phyloP scores from a whole-genome alignment of 306 rosid species.

The Carpinus fangiana region DNA sequence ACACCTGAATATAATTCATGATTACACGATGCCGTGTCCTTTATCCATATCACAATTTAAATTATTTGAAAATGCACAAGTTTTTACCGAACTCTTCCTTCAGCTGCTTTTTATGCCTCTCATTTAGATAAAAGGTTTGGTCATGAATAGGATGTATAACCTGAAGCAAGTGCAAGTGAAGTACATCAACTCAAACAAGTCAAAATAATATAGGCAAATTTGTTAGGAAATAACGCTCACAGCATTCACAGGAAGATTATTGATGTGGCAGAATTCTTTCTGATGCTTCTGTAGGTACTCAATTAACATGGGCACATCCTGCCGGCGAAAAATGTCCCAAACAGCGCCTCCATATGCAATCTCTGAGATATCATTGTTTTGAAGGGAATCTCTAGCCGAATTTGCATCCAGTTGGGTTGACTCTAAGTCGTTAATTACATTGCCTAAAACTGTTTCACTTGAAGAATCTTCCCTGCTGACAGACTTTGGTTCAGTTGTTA shows the following conservation, averaged over 20 bases:
- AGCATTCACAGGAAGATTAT: slow-evolving; percentile 51
- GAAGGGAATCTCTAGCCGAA: slow-evolving; percentile 15
- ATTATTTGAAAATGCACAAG: slow-evolving; percentile 13
- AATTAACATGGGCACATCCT: slow-evolving; percentile 57
- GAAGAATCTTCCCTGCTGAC: slow-evolving; percentile 20
- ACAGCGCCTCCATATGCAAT: slow-evolving; percentile 53
- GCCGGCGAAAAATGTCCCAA: slow-evolving; percentile 74
- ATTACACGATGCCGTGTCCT: slow-evolving; percentile 3
- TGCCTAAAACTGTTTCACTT: slow-evolving; percentile 29
- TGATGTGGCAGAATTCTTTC: slow-evolving; percentile 52
- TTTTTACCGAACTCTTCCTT: slow-evolving; percentile 64
- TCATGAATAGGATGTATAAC: slow-evolving; percentile 68
- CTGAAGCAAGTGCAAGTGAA: slow-evolving; percentile 45
- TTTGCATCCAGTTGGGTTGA: slow-evolving; percentile 19
- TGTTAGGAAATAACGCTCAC: slow-evolving; percentile 27
- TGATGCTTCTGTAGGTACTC: slow-evolving; percentile 56
- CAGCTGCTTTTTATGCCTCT: slow-evolving; percentile 58
- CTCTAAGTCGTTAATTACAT: slow-evolving; percentile 19
- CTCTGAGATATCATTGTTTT: slow-evolving; percentile 32
- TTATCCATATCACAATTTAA: not conserved
- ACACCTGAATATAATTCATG: slow-evolving; percentile 39
- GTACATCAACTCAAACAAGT: slow-evolving; percentile 6
- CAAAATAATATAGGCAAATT: not conserved
- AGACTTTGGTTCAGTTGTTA: slow-evolving; percentile 27
- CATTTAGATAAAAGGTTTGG: slow-evolving; percentile 54